Base-by-base conservation (phyloP, 1,284 basidiomycete species). In the Rhodotorula glutinis region DNA sequence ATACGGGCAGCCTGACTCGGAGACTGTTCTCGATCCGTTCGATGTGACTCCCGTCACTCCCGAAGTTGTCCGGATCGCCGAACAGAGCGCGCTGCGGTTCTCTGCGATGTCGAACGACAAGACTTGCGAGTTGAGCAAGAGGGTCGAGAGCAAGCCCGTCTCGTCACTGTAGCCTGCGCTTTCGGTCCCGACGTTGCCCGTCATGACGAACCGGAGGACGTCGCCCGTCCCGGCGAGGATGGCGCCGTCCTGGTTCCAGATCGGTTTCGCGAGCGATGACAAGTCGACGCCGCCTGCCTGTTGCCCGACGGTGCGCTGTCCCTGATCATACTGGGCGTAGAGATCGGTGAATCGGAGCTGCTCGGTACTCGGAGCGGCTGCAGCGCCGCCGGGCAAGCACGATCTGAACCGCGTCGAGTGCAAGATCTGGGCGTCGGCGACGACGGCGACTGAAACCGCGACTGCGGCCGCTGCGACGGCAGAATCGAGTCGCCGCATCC, bases 81-180 rank as follows among this genome's bases (percentile, higher is more conserved):
- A 78, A 79, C 92, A 96, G 69, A 94, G 82, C 76, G 84, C 90
- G 11, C 87, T 85, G 67, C 84, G 85, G 68, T 88, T 87, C 58
- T 82, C 82, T 80, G 84, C 88, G 67, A 88, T 84, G 67, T 83
- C 83, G 74, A 92, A 85, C 11, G 91, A 91, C 55, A 93, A 84
- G 30, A 92, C 84, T 60, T 86, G 83, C 1, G 90, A 87, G 38
- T 73, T 64, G 49, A 72, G 55, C 19, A 72, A 62, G 53, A 75
- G 58, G 19, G 74, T 75, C 47, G 73, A 71, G 14, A 75, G 61
- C 41, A 57, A 27, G 7, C 56, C 56, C 16, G 74, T 74, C 7
- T 53, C 66, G 60, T 74, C 72, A 53, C 62, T 66, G 72, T 72
- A 75, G 4, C 74, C 74, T 21, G 73, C 66, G 33, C 63, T 59